phyloP scores from a whole-genome alignment of 192 early-diverging fungal genomes.

The Entomortierella lignicola region DNA sequence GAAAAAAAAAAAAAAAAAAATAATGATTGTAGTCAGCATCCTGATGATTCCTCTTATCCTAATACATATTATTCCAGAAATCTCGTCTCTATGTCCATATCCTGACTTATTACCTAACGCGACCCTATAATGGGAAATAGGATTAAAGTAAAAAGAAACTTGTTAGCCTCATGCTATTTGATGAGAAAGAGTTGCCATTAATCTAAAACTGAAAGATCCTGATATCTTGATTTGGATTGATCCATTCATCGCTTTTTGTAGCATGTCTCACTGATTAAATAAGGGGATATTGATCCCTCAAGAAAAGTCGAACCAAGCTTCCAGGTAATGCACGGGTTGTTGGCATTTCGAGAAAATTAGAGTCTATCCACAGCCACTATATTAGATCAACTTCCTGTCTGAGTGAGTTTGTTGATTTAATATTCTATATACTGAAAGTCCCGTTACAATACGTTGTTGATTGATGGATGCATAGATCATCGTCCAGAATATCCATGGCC shows the following conservation, averaged over 20 bases:
- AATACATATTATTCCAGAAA: background rate
- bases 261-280: no score
- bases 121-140: conserved; percentile 32
- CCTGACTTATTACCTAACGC: conserved; percentile 46
- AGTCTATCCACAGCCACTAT: no score
- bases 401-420: no score
- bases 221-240: background rate
- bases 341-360: no score
- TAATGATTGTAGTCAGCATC: background rate
- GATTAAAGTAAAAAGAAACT: conserved; percentile 1
- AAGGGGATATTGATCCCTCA: no score
- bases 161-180: background rate
- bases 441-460: no score
- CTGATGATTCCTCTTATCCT: background rate
- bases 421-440: no score
- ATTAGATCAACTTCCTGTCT: no score
- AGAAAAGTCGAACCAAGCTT: no score
- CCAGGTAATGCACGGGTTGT: no score
- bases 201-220: background rate
- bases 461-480: background rate
- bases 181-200: no score
- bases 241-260: no score
- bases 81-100: background rate
- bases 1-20: conserved; percentile 3
- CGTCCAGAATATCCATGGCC: conserved; percentile 9